Evolutionary conservation across 768 basidiomycete species (phyloP).

Genomic region (Termitomyces sp.): DNA sequence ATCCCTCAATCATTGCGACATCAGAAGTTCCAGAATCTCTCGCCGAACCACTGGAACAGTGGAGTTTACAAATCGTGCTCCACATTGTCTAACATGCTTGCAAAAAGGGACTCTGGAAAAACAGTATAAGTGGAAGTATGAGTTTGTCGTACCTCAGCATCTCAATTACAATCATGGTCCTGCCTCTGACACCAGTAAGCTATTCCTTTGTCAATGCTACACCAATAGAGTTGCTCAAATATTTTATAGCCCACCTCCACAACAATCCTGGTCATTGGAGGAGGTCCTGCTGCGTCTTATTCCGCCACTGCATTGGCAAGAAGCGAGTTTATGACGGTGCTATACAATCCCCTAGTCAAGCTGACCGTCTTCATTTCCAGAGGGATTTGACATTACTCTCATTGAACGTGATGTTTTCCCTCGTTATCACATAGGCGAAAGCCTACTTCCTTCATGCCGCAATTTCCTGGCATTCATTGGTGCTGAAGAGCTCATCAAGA

Average conservation of each 20-base stretch:
- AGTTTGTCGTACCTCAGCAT: too few relatives aligned
- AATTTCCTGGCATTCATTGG: conserved; percentile 34
- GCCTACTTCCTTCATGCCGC: conserved; percentile 30
- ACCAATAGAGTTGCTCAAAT: background rate
- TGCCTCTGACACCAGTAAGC: background rate
- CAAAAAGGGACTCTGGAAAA: too few relatives aligned
- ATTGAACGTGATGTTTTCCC: conserved; percentile 46
- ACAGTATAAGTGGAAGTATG: too few relatives aligned
- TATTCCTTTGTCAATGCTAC: background rate
- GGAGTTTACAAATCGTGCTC: too few relatives aligned
- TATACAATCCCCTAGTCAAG: background rate
- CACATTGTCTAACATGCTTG: too few relatives aligned
- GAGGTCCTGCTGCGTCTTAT: conserved; percentile 49
- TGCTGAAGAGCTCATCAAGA: conserved; percentile 26
- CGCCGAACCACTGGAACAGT: too few relatives aligned
- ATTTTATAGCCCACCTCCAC: conserved; percentile 21
- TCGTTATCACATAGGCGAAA: conserved; percentile 42
- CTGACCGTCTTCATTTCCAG: conserved; percentile 21
- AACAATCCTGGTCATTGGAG: conserved; percentile 38
- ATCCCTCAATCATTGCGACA: too few relatives aligned
- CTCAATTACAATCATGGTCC: too few relatives aligned
- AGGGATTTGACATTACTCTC: conserved; percentile 48
- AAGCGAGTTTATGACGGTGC: conserved; percentile 30
- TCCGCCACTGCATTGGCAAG: conserved; percentile 44
- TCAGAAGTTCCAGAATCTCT: too few relatives aligned